Evolutionary conservation across 345 rosid genomes (phyloP).

Genomic region (Hypericum androsaemum): DNA sequence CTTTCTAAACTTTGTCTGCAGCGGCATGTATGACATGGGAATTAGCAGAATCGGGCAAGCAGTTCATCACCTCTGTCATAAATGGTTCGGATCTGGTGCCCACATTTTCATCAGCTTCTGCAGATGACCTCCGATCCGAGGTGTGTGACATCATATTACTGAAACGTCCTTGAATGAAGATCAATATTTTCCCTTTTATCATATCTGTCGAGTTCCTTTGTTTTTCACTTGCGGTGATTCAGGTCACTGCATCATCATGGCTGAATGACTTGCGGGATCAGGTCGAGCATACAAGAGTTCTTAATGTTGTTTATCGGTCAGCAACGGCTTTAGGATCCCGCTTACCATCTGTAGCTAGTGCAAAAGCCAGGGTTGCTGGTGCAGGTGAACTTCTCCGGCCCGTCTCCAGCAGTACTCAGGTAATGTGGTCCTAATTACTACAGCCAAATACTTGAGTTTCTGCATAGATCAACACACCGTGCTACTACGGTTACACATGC

Average conservation of each 20-base stretch:
- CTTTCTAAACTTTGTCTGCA: conserved; percentile 35
- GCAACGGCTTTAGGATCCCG: conserved; percentile 91
- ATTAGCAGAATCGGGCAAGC: conserved; percentile 96
- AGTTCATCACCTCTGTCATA: conserved; percentile 62
- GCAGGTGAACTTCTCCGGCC: conserved; percentile 88
- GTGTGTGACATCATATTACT: no score
- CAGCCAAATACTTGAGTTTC: no score
- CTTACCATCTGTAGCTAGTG: conserved; percentile 85
- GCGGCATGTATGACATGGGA: conserved; percentile 99
- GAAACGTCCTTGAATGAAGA: conserved; percentile 7
- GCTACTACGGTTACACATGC: no score
- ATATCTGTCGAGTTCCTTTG: conserved; percentile 4
- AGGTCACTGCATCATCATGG: conserved; percentile 98
- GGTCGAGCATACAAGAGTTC: conserved; percentile 76
- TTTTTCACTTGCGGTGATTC: conserved; percentile 13
- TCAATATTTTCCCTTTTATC: background rate
- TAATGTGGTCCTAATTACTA: conserved; percentile 10
- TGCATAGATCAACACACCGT: no score
- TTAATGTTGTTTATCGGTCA: conserved; percentile 83
- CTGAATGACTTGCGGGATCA: conserved; percentile 88
- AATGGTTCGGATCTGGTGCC: conserved; percentile 98
- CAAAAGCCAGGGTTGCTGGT: conserved; percentile 95
- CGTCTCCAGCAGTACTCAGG: conserved; percentile 84
- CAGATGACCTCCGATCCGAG: conserved; percentile 93
- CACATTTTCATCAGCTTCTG: conserved; percentile 79